Evolutionary conservation across 306 rosid species (phyloP), one percentile per base, ranked within the genome.

Genomic region (Calophaca sinica): DNA sequence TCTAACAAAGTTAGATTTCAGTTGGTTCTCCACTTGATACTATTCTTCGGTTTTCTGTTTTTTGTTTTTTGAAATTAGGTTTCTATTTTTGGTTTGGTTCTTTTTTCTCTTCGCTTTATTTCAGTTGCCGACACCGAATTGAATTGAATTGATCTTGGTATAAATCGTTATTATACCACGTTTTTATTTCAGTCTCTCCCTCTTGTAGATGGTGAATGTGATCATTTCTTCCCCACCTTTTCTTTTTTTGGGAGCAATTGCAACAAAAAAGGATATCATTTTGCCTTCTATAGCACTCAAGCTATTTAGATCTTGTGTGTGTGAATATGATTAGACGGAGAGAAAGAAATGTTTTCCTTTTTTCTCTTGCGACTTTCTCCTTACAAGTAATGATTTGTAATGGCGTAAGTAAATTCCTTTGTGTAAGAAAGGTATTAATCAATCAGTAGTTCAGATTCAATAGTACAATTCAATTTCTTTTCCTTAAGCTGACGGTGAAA

Each of bases 241-340:
- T 57, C 70, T 7, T 58, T 70, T 39, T 8, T 7, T 76, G 78
- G 57, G 72, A 57, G 80, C 52, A 64, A 70, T 57, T 54, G 79
- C 6, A 14, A 41, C 10, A 11, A 20, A 71, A 59, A 72, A 71
- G 12, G 29, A 60, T 49, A 64, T 82, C 68, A 82, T 77, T 78
- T 77, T 77, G 72, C 72, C 82, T 76, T 61, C 62, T 12, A 76
- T 71, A 9, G 63, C 65, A 58, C 83, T 78, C 83, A 52, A 73
- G 42, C 13, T 48, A 41, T 55, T 59, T 68, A 36, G 73, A 76
- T 67, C 54, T 45, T 42, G 33, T 29, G 69, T 28, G 70, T 72
- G 76, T 38, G 42, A 4, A 20, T 72, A 77, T 82, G 49, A 78
- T 78, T 78, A 49, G 62, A 46, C 4, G 14, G 11, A 31, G 14